phyloP scores from a whole-genome alignment of 176 grass and related monocot genomes.

The Dendrocalamus sinicus region DNA sequence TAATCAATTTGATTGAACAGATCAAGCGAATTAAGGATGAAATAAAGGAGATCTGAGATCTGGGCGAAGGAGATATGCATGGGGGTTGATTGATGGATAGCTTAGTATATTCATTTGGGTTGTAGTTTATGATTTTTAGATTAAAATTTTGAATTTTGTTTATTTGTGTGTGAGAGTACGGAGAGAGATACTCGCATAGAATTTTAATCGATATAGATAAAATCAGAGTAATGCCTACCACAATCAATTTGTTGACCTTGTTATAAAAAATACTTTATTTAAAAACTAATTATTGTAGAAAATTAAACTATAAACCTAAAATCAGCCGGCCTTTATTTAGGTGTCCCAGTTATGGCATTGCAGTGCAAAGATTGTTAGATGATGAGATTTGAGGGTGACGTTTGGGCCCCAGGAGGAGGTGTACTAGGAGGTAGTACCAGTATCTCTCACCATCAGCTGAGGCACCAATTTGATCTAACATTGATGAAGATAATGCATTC shows the following conservation, averaged over 20 bases:
- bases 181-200: no score
- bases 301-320: no score
- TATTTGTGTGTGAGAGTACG: no score
- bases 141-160: no score
- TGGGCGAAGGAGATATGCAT: background rate
- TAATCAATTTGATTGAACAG: background rate
- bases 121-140: no score
- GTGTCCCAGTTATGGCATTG: background rate
- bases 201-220: no score
- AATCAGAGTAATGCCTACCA: no score
- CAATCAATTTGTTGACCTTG: no score
- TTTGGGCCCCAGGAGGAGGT: background rate
- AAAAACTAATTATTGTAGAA: no score
- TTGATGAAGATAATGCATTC: background rate
- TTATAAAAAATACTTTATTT: no score
- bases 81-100: background rate
- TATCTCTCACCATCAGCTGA: background rate
- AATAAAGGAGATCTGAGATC: slow-evolving; percentile 38
- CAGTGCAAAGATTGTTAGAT: background rate
- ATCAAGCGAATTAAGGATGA: background rate
- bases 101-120: background rate
- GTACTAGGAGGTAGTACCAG: background rate
- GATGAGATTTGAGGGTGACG: background rate
- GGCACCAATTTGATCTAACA: background rate
- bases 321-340: background rate